phyloP scores from a whole-genome alignment of 768 basidiomycete genomes.

The Dioszegia hungarica region DNA sequence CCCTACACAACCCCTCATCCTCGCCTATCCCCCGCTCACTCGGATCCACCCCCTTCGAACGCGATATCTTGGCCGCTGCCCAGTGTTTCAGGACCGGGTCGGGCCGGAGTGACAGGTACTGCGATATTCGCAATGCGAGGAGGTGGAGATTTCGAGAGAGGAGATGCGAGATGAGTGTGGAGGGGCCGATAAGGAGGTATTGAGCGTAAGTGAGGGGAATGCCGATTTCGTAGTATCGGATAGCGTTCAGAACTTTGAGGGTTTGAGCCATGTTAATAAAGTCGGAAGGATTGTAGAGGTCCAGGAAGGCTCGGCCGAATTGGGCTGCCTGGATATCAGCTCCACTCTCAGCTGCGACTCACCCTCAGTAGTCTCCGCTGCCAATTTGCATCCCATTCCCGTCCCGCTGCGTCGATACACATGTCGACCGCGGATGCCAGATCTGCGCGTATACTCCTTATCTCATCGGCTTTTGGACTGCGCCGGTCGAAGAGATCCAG shows the following conservation, averaged over 20 bases:
- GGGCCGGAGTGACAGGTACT: slow-evolving; percentile 73
- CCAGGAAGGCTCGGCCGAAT: slow-evolving; percentile 89
- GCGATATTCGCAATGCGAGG: slow-evolving; percentile 83
- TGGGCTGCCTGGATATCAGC: slow-evolving; percentile 70
- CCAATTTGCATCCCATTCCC: slow-evolving; percentile 87
- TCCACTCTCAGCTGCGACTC: neutral
- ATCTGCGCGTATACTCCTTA: slow-evolving; percentile 77
- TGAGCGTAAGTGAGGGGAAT: slow-evolving; percentile 87
- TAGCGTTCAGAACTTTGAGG: slow-evolving; percentile 88
- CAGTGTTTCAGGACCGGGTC: slow-evolving; percentile 88
- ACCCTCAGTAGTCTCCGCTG: slow-evolving; percentile 81
- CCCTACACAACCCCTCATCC: slow-evolving; percentile 71
- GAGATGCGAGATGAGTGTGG: slow-evolving; percentile 61
- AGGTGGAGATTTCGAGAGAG: slow-evolving; percentile 84
- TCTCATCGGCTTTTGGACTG: slow-evolving; percentile 89
- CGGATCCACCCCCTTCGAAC: slow-evolving; percentile 59
- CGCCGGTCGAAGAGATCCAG: slow-evolving; percentile 78
- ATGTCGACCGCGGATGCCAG: slow-evolving; percentile 81
- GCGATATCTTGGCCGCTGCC: slow-evolving; percentile 86
- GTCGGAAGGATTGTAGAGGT: slow-evolving; percentile 84
- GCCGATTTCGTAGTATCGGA: slow-evolving; percentile 84
- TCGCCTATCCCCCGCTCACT: slow-evolving; percentile 58
- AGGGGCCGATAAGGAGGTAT: slow-evolving; percentile 53
- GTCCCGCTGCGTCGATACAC: slow-evolving; percentile 87
- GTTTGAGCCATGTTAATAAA: slow-evolving; percentile 89